Conservation (phyloP, 352 stramenopile genomes). For the Phytophthora niederhauseri region DNA sequence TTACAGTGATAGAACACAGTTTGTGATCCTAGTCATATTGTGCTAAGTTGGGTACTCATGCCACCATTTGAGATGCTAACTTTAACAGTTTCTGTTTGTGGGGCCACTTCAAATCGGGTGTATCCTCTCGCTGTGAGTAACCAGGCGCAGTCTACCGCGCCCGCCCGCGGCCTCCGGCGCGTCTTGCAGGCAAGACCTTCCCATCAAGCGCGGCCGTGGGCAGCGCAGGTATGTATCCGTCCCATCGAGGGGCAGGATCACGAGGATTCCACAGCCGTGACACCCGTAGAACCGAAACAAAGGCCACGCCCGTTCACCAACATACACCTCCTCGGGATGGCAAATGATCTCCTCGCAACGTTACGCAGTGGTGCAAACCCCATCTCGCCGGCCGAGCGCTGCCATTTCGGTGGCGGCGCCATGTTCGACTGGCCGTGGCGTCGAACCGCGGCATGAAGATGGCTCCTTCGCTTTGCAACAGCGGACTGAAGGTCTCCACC, state of each 20-base stretch:
- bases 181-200: conserved; percentile 8
- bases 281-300: conserved; percentile 12
- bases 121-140: conserved; percentile 29
- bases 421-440: neutral
- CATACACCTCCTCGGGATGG: neutral
- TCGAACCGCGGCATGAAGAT: neutral
- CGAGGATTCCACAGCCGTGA: conserved; percentile 20
- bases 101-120: conserved; percentile 31
- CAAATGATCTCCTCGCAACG: neutral
- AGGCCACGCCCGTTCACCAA: conserved; percentile 14
- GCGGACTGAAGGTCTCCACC: conserved; percentile 20
- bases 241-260: conserved; percentile 28
- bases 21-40: neutral
- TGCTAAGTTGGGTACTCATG: neutral
- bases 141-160: conserved; percentile 14
- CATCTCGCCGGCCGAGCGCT: neutral
- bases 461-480: conserved; percentile 21
- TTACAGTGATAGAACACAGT: neutral
- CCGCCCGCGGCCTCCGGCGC: conserved; percentile 6
- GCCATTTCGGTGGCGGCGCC: conserved; percentile 16
- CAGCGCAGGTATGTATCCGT: conserved; percentile 23
- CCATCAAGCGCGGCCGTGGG: conserved; percentile 7
- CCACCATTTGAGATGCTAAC: neutral
- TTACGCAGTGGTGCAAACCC: conserved; percentile 6
- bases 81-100: conserved; percentile 15